These are phyloP conservation scores for Trichoderma citrinoviride DNA, from an alignment of 2,329 filamentous ascomycete species.

Conservation along the genomic window DNA sequence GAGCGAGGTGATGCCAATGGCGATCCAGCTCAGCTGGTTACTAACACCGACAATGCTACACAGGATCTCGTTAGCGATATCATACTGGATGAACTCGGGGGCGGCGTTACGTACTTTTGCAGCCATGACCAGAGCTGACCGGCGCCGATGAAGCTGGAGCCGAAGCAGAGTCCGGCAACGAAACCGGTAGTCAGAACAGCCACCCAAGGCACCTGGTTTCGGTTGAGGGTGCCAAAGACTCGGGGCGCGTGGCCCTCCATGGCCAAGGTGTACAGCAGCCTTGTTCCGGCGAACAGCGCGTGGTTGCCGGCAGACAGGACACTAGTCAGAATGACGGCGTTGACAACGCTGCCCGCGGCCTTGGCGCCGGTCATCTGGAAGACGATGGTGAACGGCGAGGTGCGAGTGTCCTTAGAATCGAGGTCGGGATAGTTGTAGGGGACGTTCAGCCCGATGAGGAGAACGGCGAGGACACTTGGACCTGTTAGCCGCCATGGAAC, in stretches of 20 bases:
- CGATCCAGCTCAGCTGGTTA: constrained; percentile 64
- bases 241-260: constrained; percentile 52
- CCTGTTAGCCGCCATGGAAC: not conserved
- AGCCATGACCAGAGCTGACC: constrained; percentile 65
- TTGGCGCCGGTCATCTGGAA: constrained; percentile 56
- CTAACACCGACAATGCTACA: constrained; percentile 57
- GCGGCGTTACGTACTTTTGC: constrained; percentile 51
- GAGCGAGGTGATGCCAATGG: constrained; percentile 63
- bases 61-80: not conserved
- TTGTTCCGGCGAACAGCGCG: constrained; percentile 37
- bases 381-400: constrained; percentile 53
- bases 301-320: constrained; percentile 40
- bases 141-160: constrained; percentile 62
- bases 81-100: not conserved
- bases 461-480: constrained; percentile 38
- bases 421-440: constrained; percentile 49
- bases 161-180: constrained; percentile 61
- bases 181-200: constrained; percentile 50
- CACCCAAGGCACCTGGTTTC: constrained; percentile 39
- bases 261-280: constrained; percentile 38
- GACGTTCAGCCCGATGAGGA: constrained; percentile 55
- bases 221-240: constrained; percentile 46
- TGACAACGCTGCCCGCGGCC: constrained; percentile 54
- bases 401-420: constrained; percentile 34
- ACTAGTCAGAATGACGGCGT: constrained; percentile 51